Conservation (phyloP, 345 rosid species). For the Excoecaria agallocha region DNA sequence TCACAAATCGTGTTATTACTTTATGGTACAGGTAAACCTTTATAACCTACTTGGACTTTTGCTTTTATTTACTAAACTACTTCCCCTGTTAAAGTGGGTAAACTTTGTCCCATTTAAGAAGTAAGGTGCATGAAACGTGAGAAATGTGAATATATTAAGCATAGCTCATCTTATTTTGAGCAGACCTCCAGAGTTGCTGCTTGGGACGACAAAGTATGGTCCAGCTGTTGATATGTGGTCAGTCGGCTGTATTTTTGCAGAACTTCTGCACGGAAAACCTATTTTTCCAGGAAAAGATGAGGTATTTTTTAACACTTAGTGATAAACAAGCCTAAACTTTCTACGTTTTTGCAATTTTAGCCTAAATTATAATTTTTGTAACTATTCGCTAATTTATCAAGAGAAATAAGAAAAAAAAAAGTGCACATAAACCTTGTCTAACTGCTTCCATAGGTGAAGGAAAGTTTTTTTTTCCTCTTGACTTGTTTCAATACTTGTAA, state of each 20-base stretch:
- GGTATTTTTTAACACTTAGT: slow-evolving; percentile 27
- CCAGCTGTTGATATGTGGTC: slow-evolving; percentile 99
- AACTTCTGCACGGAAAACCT: slow-evolving; percentile 84
- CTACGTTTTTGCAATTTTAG: too few species aligned
- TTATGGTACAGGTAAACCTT: slow-evolving; percentile 80
- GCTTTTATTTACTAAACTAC: neutral
- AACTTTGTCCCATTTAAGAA: neutral
- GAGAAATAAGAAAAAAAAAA: too few species aligned
- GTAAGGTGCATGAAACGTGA: neutral
- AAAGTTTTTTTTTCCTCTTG: too few species aligned
- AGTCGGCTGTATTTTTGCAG: slow-evolving; percentile 95
- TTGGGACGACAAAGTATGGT: slow-evolving; percentile 91
- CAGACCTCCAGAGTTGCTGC: slow-evolving; percentile 97
- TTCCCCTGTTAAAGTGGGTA: neutral
- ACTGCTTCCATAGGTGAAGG: too few species aligned
- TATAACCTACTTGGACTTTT: neutral
- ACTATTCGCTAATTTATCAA: neutral
- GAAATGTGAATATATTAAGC: neutral
- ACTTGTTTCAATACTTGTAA: too few species aligned
- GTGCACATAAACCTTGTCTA: too few species aligned
- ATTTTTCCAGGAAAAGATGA: slow-evolving; percentile 92
- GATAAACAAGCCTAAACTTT: neutral
- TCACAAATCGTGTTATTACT: slow-evolving; percentile 90
- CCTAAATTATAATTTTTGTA: neutral
- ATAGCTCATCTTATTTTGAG: slow-evolving; percentile 4